Conservation (phyloP, 192 early-diverging fungal genomes). For the Gonapodya sp. region DNA sequence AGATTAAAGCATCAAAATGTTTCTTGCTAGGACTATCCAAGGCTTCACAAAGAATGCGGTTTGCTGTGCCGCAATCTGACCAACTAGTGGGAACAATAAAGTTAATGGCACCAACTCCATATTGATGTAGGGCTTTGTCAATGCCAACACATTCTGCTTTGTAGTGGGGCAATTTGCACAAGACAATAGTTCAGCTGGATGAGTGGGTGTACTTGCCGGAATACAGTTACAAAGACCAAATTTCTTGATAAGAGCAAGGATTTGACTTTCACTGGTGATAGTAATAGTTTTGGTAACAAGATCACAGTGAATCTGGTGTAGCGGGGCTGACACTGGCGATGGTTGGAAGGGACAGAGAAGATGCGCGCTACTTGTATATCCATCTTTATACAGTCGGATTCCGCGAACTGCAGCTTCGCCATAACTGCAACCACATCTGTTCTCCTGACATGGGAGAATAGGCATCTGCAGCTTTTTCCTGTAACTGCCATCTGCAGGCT, state of each 20-base stretch:
- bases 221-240: not conserved
- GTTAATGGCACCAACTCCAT: not conserved
- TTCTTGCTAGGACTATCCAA: not conserved
- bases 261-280: not conserved
- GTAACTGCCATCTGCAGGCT: no score
- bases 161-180: not conserved
- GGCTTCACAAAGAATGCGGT: not conserved
- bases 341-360: no score
- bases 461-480: no score
- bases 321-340: no score
- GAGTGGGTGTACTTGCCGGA: not conserved
- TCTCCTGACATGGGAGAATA: no score
- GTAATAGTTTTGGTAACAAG: not conserved
- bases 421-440: no score
- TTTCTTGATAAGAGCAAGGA: not conserved
- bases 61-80: no score
- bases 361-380: no score
- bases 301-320: no score
- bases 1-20: conserved; percentile 9
- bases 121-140: not conserved
- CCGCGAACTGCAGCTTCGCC: no score
- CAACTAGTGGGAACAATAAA: not conserved
- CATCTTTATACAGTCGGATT: no score
- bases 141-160: not conserved
- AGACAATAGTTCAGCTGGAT: not conserved